phyloP scores from a whole-genome alignment of 805 yeast species.

The Tetrapisispora nanseiensis region DNA sequence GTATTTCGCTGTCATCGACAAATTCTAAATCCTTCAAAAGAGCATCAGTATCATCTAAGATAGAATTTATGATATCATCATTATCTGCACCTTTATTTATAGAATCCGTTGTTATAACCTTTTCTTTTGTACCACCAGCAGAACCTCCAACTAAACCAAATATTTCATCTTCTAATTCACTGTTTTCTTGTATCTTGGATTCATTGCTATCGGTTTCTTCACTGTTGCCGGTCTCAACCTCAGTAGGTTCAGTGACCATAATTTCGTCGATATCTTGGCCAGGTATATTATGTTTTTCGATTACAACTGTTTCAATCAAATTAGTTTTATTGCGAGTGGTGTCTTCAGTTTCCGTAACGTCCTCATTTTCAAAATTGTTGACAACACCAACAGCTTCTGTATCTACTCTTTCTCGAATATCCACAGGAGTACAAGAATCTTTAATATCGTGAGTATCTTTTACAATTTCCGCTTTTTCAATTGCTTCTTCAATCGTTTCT shows the following conservation, averaged over 20 bases:
- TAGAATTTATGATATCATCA: constrained; percentile 6
- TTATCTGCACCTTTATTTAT: background rate
- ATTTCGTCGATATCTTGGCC: too few relatives aligned
- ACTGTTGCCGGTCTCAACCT: background rate
- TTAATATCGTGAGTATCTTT: background rate
- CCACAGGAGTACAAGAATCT: too few relatives aligned
- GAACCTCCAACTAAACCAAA: background rate
- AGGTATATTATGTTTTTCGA: too few relatives aligned
- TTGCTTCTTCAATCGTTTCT: background rate
- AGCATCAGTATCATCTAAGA: constrained; percentile 27
- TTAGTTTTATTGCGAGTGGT: too few relatives aligned
- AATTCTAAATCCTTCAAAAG: constrained; percentile 21
- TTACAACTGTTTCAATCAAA: too few relatives aligned
- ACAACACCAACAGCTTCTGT: constrained; percentile 3
- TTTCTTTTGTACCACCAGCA: background rate
- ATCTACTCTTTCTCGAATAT: background rate
- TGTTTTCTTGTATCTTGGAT: background rate
- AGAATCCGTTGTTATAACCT: background rate
- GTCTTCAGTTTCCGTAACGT: background rate
- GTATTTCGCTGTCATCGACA: constrained; percentile 18
- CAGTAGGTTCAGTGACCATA: background rate
- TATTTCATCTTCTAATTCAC: constrained; percentile 1
- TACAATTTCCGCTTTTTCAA: background rate
- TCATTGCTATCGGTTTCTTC: background rate
- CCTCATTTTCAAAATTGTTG: background rate